Evolutionary conservation across 805 yeast species (phyloP), one percentile per base, ranked within the genome.

Genomic region (Komagataella pastoris): DNA sequence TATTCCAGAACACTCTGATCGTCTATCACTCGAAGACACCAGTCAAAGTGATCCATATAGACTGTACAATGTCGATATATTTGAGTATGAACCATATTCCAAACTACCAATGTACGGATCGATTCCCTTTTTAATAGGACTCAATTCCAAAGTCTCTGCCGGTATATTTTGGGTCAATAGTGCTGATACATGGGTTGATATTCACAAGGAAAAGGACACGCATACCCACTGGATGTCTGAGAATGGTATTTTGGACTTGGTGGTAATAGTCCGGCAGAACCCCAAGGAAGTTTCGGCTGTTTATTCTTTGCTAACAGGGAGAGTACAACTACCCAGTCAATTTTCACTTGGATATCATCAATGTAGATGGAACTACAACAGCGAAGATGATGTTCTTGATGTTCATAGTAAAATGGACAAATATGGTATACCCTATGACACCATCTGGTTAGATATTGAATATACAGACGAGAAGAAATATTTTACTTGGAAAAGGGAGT

Each of bases 301-400:
- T 40, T 91, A 85, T 63, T 83, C 88, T 1, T 57, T 63, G 2
- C 64, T 93, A 17, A 83, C 95, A 0, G 99, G 99, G 0, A 76
- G 68, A 53, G 74, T 89, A 0, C 65, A 72, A 6, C 66, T 93
- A 8, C 99, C 99, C 1, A 85, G 80, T 56, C 56, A 82, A 47
- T 85, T 89, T 59, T 73, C 96, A 0, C 65, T 89, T 12, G 98
- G 96, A 0, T 88, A 93, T 62, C 98, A 93, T 62, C 99, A 93
- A 66, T 91, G 97, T 62, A 77, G 98, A 61, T 93, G 99, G 99
- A 93, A 93, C 65, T 93, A 93, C 68, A 87, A 88, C 62, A 90
- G 85, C 58, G 90, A 87, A 61, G 73, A 74, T 8, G 99, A 93
- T 65, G 91, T 93, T 1, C 65, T 88, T n/a, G 79, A 73, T 6